A percentile compares a stretch with the other conserved stretches of the same genome.
These are phyloP conservation scores for Penicillium sp. DNA, from an alignment of 2,329 filamentous ascomycete species.

Conservation along the genomic window DNA sequence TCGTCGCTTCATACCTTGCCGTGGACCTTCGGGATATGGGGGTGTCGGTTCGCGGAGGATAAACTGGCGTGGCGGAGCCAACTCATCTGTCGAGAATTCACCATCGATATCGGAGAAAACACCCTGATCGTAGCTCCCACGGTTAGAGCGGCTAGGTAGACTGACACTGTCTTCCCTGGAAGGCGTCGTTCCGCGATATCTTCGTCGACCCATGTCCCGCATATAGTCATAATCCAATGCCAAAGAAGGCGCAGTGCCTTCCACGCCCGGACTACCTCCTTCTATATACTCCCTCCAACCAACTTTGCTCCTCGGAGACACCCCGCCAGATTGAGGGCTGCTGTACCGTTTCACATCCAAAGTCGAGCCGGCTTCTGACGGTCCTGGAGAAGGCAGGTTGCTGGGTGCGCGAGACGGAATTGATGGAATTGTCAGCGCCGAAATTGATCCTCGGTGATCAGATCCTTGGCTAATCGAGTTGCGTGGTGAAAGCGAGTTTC, in stretches of 20 bases:
- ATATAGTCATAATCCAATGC: slow-evolving; percentile 47
- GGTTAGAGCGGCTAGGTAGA: slow-evolving; percentile 56
- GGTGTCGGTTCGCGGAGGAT: slow-evolving; percentile 46
- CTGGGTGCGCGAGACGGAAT: slow-evolving; percentile 38
- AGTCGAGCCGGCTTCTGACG: slow-evolving; percentile 34
- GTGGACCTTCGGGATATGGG: slow-evolving; percentile 44
- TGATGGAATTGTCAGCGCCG: slow-evolving; percentile 41
- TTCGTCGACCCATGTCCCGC: slow-evolving; percentile 46
- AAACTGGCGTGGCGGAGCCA: slow-evolving; percentile 40
- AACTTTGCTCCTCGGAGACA: slow-evolving; percentile 47
- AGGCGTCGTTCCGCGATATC: slow-evolving; percentile 53
- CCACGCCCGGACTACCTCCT: slow-evolving; percentile 49
- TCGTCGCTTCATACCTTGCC: slow-evolving; percentile 64
- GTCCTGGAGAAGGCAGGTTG: slow-evolving; percentile 39
- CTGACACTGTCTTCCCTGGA: slow-evolving; percentile 56
- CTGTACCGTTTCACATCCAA: slow-evolving; percentile 45
- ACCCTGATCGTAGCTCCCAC: slow-evolving; percentile 66
- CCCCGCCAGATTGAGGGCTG: slow-evolving; percentile 45
- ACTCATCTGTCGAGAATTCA: slow-evolving; percentile 47
- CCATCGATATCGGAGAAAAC: slow-evolving; percentile 56
- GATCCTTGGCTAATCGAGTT: slow-evolving; percentile 40
- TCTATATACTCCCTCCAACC: slow-evolving; percentile 48
- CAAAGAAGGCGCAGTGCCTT: slow-evolving; percentile 46
- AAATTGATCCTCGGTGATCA: slow-evolving; percentile 36
- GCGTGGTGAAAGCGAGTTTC: slow-evolving; percentile 60